Percentiles rank a stretch among this genome's conserved stretches.
Conservation (phyloP, 345 rosid species). For the Theobroma cacao region DNA sequence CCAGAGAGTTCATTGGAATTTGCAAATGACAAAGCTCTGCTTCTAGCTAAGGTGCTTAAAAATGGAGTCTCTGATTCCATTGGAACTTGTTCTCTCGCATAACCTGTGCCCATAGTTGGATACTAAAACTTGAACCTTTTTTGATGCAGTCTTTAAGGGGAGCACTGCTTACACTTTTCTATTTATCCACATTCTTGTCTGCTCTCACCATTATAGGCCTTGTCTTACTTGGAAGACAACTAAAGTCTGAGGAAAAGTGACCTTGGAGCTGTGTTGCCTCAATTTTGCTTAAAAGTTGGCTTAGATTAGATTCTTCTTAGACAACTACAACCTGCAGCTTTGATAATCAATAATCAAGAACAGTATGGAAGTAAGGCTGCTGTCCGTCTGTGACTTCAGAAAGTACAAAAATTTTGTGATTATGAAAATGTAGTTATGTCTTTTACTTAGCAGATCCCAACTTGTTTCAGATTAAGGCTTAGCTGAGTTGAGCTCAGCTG, state of each 20-base stretch:
- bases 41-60: conserved; percentile 65
- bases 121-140: conserved; percentile 11
- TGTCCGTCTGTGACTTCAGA: not conserved
- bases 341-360: not conserved
- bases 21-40: conserved; percentile 87
- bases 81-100: not conserved
- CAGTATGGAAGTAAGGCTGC: not conserved
- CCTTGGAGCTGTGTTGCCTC: conserved; percentile 10
- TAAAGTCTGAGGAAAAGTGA: conserved; percentile 59
- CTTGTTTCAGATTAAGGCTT: not conserved
- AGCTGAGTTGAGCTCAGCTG: not conserved
- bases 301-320: not conserved
- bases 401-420: not conserved
- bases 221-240: conserved; percentile 58
- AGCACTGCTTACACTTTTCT: conserved; percentile 60
- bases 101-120: not conserved
- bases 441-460: not conserved
- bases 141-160: conserved; percentile 78
- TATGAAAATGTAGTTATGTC: not conserved
- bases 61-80: not conserved
- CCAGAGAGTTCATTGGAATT: conserved; percentile 85
- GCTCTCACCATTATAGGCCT: conserved; percentile 61
- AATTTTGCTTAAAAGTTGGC: conserved; percentile 3
- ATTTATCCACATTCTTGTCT: conserved; percentile 62
- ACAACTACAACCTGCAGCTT: not conserved